A percentile compares a stretch with the other conserved stretches of the same genome.
Evolutionary conservation across 169 alveolate genomes (phyloP).

Genomic region (Plasmodium knowlesi): DNA sequence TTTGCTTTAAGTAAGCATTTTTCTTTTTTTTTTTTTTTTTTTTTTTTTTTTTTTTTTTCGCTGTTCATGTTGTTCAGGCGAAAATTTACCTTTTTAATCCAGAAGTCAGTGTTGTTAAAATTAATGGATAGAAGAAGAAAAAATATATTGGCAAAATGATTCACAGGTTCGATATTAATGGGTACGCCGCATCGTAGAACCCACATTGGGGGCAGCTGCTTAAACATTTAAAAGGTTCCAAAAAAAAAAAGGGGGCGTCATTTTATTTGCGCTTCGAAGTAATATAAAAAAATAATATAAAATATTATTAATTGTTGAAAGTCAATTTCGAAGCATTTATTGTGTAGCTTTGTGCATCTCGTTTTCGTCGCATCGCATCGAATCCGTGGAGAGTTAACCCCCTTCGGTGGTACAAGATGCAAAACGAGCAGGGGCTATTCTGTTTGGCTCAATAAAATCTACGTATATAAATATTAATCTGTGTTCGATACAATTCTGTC

Average conservation of each 20-base stretch:
- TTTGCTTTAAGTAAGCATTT: neutral
- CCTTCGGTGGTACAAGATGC: neutral
- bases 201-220: neutral
- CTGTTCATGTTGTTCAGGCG: neutral
- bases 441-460: neutral
- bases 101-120: too few relatives aligned
- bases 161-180: neutral
- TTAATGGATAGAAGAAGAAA: neutral
- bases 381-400: neutral
- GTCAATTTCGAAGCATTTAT: neutral
- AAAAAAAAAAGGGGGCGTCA: neutral
- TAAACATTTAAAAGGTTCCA: neutral
- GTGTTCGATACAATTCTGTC: neutral
- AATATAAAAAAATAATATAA: too few relatives aligned
- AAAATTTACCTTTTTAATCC: too few relatives aligned
- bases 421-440: neutral
- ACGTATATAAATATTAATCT: neutral
- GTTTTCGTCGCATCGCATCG: neutral
- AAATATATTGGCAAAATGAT: neutral
- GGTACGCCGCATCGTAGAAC: neutral
- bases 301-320: neutral
- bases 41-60: neutral
- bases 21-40: neutral
- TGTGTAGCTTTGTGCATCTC: neutral
- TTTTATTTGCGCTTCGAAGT: neutral